A percentile compares a stretch with the other conserved stretches of the same genome.
Conservation (phyloP, 805 yeast species). For the Dipodascopsis uninucleata region DNA sequence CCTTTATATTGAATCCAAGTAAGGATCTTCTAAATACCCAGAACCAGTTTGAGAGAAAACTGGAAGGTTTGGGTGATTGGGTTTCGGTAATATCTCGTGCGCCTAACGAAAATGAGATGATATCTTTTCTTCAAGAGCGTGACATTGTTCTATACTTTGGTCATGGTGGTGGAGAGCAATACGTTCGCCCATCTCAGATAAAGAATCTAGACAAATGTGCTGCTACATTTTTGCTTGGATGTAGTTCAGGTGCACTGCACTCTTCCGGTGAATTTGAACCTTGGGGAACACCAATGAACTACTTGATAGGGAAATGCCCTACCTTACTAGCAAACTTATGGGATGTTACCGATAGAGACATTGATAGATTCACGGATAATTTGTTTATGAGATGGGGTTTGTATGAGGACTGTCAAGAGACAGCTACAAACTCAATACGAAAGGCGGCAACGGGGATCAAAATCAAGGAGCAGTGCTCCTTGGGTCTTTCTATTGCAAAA, state of each 20-base stretch:
- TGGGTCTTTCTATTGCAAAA: constrained; percentile 54
- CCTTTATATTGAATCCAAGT: constrained; percentile 75
- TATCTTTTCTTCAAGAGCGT: constrained; percentile 41
- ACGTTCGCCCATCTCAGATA: constrained; percentile 54
- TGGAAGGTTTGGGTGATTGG: constrained; percentile 42
- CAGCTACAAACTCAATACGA: too few species aligned
- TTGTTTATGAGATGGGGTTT: constrained; percentile 68
- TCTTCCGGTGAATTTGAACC: constrained; percentile 61
- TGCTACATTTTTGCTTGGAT: constrained; percentile 66
- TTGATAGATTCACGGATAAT: constrained; percentile 67
- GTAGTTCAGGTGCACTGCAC: constrained; percentile 74
- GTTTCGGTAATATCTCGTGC: constrained; percentile 49
- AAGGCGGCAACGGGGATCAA: constrained; percentile 5
- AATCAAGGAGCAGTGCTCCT: constrained; percentile 31
- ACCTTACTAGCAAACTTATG: constrained; percentile 81
- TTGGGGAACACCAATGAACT: constrained; percentile 70
- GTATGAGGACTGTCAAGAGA: too few species aligned
- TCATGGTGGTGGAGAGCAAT: constrained; percentile 96
- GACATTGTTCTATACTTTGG: constrained; percentile 76
- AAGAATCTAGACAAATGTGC: constrained; percentile 41
- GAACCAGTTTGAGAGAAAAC: constrained; percentile 44
- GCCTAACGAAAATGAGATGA: constrained; percentile 58
- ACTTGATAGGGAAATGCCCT: constrained; percentile 77
- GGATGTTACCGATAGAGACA: constrained; percentile 97
- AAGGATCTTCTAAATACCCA: constrained; percentile 73